Evolutionary conservation across 2,329 filamentous ascomycete species (phyloP).

Genomic region (Berkeleyomyces rouxiae): DNA sequence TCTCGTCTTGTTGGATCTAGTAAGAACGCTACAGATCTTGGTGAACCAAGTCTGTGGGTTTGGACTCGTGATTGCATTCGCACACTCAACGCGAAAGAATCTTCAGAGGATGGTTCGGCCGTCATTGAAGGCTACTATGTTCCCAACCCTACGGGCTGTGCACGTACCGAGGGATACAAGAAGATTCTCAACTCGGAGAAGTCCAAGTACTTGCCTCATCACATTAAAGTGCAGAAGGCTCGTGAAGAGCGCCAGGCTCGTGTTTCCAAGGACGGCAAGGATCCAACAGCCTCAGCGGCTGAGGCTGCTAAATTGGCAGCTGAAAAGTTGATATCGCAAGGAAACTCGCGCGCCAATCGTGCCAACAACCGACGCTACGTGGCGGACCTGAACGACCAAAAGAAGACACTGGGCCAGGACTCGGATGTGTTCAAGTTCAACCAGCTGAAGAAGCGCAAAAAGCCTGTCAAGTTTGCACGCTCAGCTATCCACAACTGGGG

Average conservation of each 20-base stretch:
- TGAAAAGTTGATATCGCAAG: constrained; percentile 68
- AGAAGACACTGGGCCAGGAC: constrained; percentile 67
- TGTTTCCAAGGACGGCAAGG: constrained; percentile 48
- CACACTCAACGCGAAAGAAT: constrained; percentile 31
- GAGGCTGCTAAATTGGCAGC: constrained; percentile 58
- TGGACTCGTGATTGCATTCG: constrained; percentile 40
- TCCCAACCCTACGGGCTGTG: constrained; percentile 67
- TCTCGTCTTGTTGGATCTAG: constrained; percentile 33
- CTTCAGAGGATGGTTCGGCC: background rate
- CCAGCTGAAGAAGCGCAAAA: constrained; percentile 98
- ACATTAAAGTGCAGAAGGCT: constrained; percentile 85
- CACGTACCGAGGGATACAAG: constrained; percentile 82
- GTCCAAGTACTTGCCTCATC: constrained; percentile 93
- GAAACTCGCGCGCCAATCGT: constrained; percentile 81
- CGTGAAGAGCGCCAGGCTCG: constrained; percentile 79
- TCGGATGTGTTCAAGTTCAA: constrained; percentile 94
- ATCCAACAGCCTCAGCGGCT: constrained; percentile 46
- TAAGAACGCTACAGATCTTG: constrained; percentile 24
- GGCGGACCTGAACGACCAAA: constrained; percentile 89
- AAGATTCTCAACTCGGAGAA: constrained; percentile 96
- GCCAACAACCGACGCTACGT: constrained; percentile 90
- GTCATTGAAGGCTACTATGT: constrained; percentile 57
- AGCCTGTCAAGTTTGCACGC: constrained; percentile 91
- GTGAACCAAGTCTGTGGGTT: constrained; percentile 37
- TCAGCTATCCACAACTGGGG: constrained; percentile 99